Conservation (phyloP, 1,284 basidiomycete species). For the Agroathelia rolfsii region DNA sequence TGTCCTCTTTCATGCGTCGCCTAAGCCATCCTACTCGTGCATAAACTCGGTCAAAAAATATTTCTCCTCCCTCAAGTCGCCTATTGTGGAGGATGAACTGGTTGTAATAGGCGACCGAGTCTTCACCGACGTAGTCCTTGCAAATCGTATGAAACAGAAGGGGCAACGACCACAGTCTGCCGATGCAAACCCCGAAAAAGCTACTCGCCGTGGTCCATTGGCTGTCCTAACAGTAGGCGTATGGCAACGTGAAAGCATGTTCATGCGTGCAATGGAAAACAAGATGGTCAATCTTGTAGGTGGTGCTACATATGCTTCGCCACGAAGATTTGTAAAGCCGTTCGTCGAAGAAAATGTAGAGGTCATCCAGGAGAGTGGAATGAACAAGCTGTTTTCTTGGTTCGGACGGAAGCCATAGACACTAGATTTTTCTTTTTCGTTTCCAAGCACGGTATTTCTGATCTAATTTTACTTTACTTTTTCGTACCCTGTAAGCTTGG, state of each 20-base stretch:
- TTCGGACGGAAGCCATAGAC: no score
- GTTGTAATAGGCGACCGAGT: slow-evolving; percentile 84
- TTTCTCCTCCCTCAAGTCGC: slow-evolving; percentile 37
- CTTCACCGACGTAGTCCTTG: slow-evolving; percentile 85
- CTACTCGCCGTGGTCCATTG: slow-evolving; percentile 34
- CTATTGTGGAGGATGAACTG: slow-evolving; percentile 40
- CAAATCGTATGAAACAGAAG: slow-evolving; percentile 52
- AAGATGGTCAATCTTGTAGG: no score
- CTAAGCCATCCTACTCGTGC: slow-evolving; percentile 77
- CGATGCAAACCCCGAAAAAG: slow-evolving; percentile 12
- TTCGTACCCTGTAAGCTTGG: no score
- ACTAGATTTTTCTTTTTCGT: no score
- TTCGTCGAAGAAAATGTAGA: no score
- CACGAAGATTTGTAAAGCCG: no score
- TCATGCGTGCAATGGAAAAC: slow-evolving; percentile 49
- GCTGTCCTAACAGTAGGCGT: slow-evolving; percentile 60
- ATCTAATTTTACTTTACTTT: no score
- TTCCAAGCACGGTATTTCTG: no score
- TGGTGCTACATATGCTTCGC: no score
- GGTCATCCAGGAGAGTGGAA: no score
- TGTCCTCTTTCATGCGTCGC: slow-evolving; percentile 67
- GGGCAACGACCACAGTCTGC: slow-evolving; percentile 9
- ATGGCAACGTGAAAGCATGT: slow-evolving; percentile 54
- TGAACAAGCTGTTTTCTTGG: no score
- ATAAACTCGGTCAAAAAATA: slow-evolving; percentile 58